Conservation (phyloP, 2,329 filamentous ascomycete species). For the Alternaria infectoria region DNA sequence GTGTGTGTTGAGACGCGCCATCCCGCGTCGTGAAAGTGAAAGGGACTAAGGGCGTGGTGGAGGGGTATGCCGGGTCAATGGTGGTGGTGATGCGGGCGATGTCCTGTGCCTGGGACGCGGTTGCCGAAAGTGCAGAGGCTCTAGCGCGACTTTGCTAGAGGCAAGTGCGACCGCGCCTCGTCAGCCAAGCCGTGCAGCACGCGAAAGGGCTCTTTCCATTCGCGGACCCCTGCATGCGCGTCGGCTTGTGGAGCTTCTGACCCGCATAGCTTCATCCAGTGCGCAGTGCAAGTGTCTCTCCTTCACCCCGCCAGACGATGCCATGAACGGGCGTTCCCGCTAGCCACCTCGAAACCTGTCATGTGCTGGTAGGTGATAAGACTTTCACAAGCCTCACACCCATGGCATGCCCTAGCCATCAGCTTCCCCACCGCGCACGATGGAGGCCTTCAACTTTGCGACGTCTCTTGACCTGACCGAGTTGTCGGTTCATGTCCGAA, state of each 20-base stretch:
- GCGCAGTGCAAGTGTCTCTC: background rate
- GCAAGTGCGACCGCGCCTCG: constrained; percentile 22
- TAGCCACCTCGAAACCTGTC: background rate
- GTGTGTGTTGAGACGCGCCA: constrained; percentile 48
- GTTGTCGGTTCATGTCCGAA: constrained; percentile 69
- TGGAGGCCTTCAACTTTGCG: constrained; percentile 97
- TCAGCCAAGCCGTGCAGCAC: constrained; percentile 31
- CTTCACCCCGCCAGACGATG: constrained; percentile 12
- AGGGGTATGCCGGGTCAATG: background rate
- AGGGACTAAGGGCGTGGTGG: background rate
- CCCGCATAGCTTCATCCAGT: background rate
- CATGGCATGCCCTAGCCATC: constrained; percentile 35
- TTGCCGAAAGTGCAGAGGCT: constrained; percentile 16
- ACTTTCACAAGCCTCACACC: constrained; percentile 6
- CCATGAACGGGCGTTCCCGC: constrained; percentile 1
- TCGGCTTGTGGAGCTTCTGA: constrained; percentile 9
- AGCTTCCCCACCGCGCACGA: constrained; percentile 50
- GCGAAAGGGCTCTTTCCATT: constrained; percentile 11
- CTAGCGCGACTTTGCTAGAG: constrained; percentile 26
- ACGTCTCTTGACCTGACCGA: constrained; percentile 79
- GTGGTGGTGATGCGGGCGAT: constrained; percentile 4
- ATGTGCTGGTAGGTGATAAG: background rate
- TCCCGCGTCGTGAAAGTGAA: constrained; percentile 12
- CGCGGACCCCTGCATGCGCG: constrained; percentile 26
- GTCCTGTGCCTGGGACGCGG: constrained; percentile 13